Percentiles rank a stretch among this genome's conserved stretches.
Evolutionary conservation across 345 rosid species (phyloP).

Genomic region (Citrus hindsii): DNA sequence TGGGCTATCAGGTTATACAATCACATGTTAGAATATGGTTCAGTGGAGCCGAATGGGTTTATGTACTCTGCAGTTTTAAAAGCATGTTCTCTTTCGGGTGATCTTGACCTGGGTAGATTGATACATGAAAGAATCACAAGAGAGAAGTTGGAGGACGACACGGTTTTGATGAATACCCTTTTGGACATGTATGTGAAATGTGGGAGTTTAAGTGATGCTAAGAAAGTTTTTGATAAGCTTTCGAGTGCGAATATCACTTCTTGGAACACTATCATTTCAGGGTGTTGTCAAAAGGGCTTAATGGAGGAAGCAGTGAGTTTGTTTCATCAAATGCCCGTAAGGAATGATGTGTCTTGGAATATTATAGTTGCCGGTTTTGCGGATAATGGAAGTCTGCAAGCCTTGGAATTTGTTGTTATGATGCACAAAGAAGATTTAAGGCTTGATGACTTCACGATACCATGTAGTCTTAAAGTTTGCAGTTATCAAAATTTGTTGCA

Average conservation of each 20-base stretch:
- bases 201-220: conserved; percentile 52
- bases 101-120: conserved; percentile 46
- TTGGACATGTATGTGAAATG: conserved; percentile 76
- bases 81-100: conserved; percentile 59
- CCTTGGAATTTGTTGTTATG: conserved; percentile 43
- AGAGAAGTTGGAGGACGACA: conserved; percentile 41
- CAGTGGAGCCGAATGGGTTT: conserved; percentile 50
- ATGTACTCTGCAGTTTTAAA: conserved; percentile 62
- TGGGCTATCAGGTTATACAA: conserved; percentile 38
- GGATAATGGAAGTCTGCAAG: conserved; percentile 40
- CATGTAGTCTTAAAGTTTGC: conserved; percentile 60
- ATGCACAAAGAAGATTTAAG: conserved; percentile 59
- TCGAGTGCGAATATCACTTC: conserved; percentile 40
- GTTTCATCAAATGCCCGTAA: conserved; percentile 47
- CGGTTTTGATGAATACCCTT: conserved; percentile 63
- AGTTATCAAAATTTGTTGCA: conserved; percentile 36
- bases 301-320: conserved; percentile 53
- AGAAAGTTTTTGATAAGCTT: conserved; percentile 38
- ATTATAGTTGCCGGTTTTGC: conserved; percentile 65
- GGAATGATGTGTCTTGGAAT: conserved; percentile 64
- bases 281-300: conserved; percentile 58
- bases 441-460: conserved; percentile 64
- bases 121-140: conserved; percentile 39
- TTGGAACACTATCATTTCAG: conserved; percentile 73
- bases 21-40: conserved; percentile 37